A percentile compares a stretch with the other conserved stretches of the same genome.
Evolutionary conservation across 2,329 filamentous ascomycete species (phyloP).

Genomic region (Apiospora aurea): DNA sequence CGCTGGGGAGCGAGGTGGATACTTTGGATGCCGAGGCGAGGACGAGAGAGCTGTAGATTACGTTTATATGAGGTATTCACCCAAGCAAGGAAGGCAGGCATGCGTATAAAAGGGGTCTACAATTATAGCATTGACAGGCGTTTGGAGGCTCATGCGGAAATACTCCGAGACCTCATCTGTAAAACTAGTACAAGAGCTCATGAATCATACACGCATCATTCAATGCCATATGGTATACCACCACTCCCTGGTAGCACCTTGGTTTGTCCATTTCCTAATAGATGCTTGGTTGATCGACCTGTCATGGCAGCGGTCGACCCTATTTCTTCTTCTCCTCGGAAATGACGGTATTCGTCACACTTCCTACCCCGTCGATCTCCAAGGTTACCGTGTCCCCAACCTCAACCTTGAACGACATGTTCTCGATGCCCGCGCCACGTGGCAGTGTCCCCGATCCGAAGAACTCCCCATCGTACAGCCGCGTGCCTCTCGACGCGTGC

Average conservation of each 20-base stretch:
- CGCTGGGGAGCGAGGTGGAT: slow-evolving; percentile 46
- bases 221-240: not conserved
- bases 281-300: not conserved
- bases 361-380: slow-evolving; percentile 38
- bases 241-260: not conserved
- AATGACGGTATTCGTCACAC: slow-evolving; percentile 38
- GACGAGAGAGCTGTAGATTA: slow-evolving; percentile 43
- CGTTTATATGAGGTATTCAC: not conserved
- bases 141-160: not conserved
- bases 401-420: slow-evolving; percentile 33
- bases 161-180: not conserved
- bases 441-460: slow-evolving; percentile 39
- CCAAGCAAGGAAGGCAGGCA: not conserved
- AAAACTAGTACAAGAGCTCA: not conserved
- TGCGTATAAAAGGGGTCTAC: not conserved
- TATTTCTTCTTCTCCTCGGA: slow-evolving; percentile 23
- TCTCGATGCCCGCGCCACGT: slow-evolving; percentile 36
- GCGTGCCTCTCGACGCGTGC: slow-evolving; percentile 35
- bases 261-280: not conserved
- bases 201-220: not conserved
- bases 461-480: slow-evolving; percentile 38
- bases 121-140: slow-evolving; percentile 6
- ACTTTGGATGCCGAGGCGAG: slow-evolving; percentile 49
- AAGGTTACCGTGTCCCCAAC: slow-evolving; percentile 36
- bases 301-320: not conserved